A percentile compares a stretch with the other conserved stretches of the same genome.
These are phyloP conservation scores for Vitis hybrid DNA, from an alignment of 177 flowering plant genomes.

Conservation along the genomic window DNA sequence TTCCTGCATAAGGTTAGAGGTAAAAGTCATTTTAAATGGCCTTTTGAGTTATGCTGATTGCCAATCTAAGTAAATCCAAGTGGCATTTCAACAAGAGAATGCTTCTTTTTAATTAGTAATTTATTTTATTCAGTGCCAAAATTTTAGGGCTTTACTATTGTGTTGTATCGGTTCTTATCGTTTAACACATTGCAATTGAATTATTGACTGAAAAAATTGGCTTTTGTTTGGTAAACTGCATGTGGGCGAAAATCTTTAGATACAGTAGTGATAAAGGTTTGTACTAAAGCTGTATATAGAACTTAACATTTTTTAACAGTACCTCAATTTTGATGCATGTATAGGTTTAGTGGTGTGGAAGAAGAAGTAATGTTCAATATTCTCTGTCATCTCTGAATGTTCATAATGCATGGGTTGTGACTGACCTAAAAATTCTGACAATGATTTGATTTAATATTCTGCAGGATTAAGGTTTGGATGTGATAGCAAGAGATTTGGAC, in stretches of 20 bases:
- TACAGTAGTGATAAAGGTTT: too few species aligned
- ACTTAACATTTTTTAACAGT: background rate
- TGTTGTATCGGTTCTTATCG: too few species aligned
- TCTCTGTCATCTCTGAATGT: background rate
- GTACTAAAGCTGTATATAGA: background rate
- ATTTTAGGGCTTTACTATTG: too few species aligned
- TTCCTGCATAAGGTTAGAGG: too few species aligned
- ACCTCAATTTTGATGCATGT: too few species aligned
- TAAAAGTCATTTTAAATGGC: background rate
- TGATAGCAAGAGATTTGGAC: slow-evolving; percentile 51
- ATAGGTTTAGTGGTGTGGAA: too few species aligned
- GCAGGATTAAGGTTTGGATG: slow-evolving; percentile 59
- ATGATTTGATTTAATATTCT: background rate
- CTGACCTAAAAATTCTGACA: background rate
- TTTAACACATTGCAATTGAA: too few species aligned
- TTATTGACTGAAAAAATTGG: too few species aligned
- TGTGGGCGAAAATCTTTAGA: too few species aligned
- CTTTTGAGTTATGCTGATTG: background rate
- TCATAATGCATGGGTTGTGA: background rate
- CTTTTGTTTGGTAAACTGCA: too few species aligned
- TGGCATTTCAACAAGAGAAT: background rate
- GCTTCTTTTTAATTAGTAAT: background rate
- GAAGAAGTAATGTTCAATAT: too few species aligned
- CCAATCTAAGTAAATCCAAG: background rate
- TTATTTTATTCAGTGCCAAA: too few species aligned